phyloP scores from a whole-genome alignment of 305 asterid species.

The Fraxinus ornus region DNA sequence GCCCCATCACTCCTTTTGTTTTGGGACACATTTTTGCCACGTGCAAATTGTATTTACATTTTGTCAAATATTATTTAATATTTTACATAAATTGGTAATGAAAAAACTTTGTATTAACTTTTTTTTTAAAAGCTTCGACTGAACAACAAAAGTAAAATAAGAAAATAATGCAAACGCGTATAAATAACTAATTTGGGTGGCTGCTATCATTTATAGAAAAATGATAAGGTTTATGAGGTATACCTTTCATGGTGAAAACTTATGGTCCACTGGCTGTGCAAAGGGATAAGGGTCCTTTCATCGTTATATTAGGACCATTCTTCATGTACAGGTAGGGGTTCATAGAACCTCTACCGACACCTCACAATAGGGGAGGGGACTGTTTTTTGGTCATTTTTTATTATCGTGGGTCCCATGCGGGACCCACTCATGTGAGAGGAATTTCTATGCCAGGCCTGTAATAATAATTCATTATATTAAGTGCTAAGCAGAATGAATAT shows the following conservation, averaged over 20 bases:
- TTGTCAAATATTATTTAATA: not conserved
- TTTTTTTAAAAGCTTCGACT: not conserved
- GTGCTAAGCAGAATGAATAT: not conserved
- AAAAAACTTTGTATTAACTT: not conserved
- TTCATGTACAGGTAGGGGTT: no score
- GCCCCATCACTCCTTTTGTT: not conserved
- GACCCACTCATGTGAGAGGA: no score
- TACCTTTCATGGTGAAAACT: not conserved
- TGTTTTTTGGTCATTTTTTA: no score
- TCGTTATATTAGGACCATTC: no score
- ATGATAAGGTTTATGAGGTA: not conserved
- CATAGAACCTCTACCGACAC: no score
- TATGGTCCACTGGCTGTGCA: conserved; percentile 22
- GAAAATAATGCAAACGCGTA: not conserved
- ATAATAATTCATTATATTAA: not conserved
- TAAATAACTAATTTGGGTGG: conserved; percentile 4
- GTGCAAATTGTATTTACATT: not conserved
- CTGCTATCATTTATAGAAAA: not conserved
- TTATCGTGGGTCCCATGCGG: no score
- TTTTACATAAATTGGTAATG: not conserved
- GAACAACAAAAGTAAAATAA: not conserved
- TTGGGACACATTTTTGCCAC: not conserved
- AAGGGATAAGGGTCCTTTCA: conserved; percentile 19
- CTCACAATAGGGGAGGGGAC: no score
- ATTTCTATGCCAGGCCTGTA: no score